A percentile compares a stretch with the other conserved stretches of the same genome.
Conservation (phyloP, 345 rosid species). For the Clausena lansium region DNA sequence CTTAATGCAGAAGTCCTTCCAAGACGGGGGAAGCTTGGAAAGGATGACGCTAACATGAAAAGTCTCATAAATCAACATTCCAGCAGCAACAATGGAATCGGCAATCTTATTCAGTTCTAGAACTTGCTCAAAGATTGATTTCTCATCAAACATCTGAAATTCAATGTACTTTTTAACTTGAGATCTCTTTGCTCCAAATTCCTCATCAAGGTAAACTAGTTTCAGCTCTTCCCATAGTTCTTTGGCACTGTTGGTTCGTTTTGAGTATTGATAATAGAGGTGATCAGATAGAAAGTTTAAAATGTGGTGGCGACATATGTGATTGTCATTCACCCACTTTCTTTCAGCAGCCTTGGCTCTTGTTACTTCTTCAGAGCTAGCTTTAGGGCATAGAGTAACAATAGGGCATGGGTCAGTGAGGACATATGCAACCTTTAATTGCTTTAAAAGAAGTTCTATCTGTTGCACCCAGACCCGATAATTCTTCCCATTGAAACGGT, state of each 20-base stretch:
- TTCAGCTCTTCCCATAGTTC: conserved; percentile 83
- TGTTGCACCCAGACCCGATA: conserved; percentile 55
- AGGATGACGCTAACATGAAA: conserved; percentile 72
- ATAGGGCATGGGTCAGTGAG: conserved; percentile 58
- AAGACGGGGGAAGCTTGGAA: conserved; percentile 77
- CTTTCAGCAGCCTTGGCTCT: conserved; percentile 35
- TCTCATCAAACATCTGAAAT: conserved; percentile 60
- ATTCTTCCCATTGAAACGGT: conserved; percentile 76
- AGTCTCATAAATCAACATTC: conserved; percentile 60
- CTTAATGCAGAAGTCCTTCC: conserved; percentile 68
- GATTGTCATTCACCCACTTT: conserved; percentile 70
- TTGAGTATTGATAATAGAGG: conserved; percentile 53
- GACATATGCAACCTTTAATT: conserved; percentile 55
- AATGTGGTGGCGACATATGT: conserved; percentile 58
- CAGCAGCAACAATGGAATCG: conserved; percentile 59
- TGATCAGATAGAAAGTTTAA: conserved; percentile 65
- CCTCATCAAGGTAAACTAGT: conserved; percentile 61
- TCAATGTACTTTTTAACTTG: conserved; percentile 78
- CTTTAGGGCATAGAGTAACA: conserved; percentile 25
- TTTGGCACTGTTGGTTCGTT: conserved; percentile 55
- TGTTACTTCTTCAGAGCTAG: conserved; percentile 28
- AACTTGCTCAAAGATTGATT: conserved; percentile 55
- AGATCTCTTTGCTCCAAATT: conserved; percentile 55
- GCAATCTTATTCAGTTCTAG: conserved; percentile 67
- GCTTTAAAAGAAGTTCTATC: conserved; percentile 69